Conservation (phyloP, 2,329 filamentous ascomycete species). For the Bipolaris bicolor region DNA sequence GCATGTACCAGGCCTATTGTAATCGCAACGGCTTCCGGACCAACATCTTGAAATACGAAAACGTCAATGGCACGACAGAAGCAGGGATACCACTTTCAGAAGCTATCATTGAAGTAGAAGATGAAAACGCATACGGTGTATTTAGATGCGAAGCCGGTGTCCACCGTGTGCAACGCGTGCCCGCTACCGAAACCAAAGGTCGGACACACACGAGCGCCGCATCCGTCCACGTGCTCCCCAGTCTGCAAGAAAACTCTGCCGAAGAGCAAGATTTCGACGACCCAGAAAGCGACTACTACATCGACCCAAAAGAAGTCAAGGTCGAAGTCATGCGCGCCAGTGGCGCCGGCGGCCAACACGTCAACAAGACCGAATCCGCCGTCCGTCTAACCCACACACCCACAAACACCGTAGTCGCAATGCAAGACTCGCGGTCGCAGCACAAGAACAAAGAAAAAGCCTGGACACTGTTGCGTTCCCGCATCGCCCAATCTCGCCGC, state of each 20-base stretch:
- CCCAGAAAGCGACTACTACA: slow-evolving; percentile 88
- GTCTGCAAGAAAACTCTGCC: slow-evolving; percentile 66
- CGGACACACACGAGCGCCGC: slow-evolving; percentile 93
- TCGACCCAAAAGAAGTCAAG: slow-evolving; percentile 81
- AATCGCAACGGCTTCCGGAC: slow-evolving; percentile 68
- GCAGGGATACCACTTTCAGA: slow-evolving; percentile 77
- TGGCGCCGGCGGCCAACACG: slow-evolving; percentile 94
- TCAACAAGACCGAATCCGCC: slow-evolving; percentile 97
- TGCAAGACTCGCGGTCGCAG: slow-evolving; percentile 93
- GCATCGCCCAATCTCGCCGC: slow-evolving; percentile 77
- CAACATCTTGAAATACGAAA: slow-evolving; percentile 79
- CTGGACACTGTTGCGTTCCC: slow-evolving; percentile 82
- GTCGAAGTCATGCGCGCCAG: slow-evolving; percentile 89
- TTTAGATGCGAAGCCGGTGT: slow-evolving; percentile 91
- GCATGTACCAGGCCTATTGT: slow-evolving; percentile 89
- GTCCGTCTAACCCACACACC: slow-evolving; percentile 90
- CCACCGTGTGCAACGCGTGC: slow-evolving; percentile 92
- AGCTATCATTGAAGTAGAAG: slow-evolving; percentile 82
- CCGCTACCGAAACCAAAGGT: slow-evolving; percentile 87
- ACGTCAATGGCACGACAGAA: slow-evolving; percentile 66
- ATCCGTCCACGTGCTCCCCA: slow-evolving; percentile 89
- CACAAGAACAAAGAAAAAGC: slow-evolving; percentile 85
- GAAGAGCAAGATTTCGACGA: slow-evolving; percentile 72
- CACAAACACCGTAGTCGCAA: slow-evolving; percentile 83
- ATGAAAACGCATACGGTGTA: slow-evolving; percentile 76